A percentile compares a stretch with the other conserved stretches of the same genome.
These are phyloP conservation scores for Lodderomyces orthopsilosis DNA, from an alignment of 1,139 yeast genomes.

Conservation along the genomic window DNA sequence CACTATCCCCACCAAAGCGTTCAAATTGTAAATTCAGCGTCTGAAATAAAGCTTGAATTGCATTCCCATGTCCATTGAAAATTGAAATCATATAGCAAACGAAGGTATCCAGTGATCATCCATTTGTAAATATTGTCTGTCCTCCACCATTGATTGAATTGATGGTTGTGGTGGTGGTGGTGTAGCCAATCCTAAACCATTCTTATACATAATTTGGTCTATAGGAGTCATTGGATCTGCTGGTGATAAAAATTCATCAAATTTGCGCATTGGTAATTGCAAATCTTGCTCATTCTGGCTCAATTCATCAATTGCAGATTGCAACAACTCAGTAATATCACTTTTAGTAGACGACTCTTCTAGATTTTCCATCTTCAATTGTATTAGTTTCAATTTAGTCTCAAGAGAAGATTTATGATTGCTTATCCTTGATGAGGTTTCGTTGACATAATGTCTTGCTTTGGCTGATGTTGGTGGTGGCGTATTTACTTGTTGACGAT, in stretches of 20 bases:
- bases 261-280: slow-evolving; percentile 1
- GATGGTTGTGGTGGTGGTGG: not conserved
- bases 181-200: not conserved
- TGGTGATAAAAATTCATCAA: not conserved
- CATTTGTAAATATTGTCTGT: no score
- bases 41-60: no score
- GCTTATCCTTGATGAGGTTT: no score
- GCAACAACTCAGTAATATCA: slow-evolving; percentile 2
- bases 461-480: slow-evolving; percentile 1
- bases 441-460: not conserved
- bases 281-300: not conserved
- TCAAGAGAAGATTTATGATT: not conserved
- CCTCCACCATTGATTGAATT: no score
- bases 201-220: not conserved
- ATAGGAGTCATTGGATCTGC: not conserved
- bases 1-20: no score
- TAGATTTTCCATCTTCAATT: not conserved
- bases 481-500: not conserved
- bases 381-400: slow-evolving; percentile 3
- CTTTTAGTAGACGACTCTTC: not conserved
- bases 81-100: no score
- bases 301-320: slow-evolving; percentile 1
- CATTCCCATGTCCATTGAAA: no score
- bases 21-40: no score
- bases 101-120: no score